These are phyloP conservation scores for Syzygium aromaticum DNA, from an alignment of 345 rosid genomes.

Conservation along the genomic window DNA sequence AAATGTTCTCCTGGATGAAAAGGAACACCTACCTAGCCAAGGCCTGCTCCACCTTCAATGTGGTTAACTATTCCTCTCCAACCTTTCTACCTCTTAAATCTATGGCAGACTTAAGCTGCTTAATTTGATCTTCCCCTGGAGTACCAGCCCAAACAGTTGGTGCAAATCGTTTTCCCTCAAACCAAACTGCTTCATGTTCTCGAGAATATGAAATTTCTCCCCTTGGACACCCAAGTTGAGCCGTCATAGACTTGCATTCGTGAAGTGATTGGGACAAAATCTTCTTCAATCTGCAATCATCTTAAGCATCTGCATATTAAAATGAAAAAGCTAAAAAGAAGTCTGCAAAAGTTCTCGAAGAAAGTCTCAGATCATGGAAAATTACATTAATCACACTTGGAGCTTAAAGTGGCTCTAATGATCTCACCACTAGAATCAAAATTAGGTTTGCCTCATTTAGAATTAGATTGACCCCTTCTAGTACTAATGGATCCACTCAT, in stretches of 20 bases:
- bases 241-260: slow-evolving; percentile 67
- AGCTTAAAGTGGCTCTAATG: neutral
- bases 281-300: slow-evolving; percentile 59
- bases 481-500: neutral
- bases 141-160: slow-evolving; percentile 84
- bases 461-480: neutral
- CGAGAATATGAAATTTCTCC: slow-evolving; percentile 85
- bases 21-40: slow-evolving; percentile 42
- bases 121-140: slow-evolving; percentile 88
- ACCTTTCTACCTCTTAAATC: slow-evolving; percentile 93
- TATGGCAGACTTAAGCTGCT: slow-evolving; percentile 73
- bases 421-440: neutral
- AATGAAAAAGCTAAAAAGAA: neutral
- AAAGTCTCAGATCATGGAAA: neutral
- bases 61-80: slow-evolving; percentile 97
- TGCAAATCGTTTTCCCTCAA: slow-evolving; percentile 74
- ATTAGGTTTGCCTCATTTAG: neutral
- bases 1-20: neutral
- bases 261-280: slow-evolving; percentile 66
- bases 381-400: neutral
- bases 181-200: slow-evolving; percentile 94
- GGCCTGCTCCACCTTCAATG: slow-evolving; percentile 75
- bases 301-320: neutral
- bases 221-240: slow-evolving; percentile 74
- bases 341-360: neutral